phyloP scores from a whole-genome alignment of 805 yeast genomes.

The Yamadazyma insecticola region DNA sequence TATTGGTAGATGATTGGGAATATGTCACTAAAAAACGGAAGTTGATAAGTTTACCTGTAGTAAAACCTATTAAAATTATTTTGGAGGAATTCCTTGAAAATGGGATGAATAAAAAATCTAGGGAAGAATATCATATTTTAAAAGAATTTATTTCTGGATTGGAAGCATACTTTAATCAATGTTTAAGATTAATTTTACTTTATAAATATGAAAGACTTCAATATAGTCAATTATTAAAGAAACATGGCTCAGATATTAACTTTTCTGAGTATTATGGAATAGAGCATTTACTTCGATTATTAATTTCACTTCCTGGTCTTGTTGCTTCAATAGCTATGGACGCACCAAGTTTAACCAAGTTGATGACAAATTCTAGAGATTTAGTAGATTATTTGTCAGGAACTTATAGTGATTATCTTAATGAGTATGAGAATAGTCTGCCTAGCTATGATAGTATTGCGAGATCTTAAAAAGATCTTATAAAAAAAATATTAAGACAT shows the following conservation, averaged over 20 bases:
- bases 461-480: constrained; percentile 12
- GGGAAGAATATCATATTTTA: constrained; percentile 30
- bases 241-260: constrained; percentile 13
- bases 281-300: constrained; percentile 74
- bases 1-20: constrained; percentile 93
- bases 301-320: constrained; percentile 79
- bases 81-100: constrained; percentile 44
- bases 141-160: constrained; percentile 72
- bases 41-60: constrained; percentile 61
- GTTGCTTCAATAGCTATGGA: constrained; percentile 79
- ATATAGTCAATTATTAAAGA: constrained; percentile 47
- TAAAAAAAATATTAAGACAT: no score
- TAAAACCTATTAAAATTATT: constrained; percentile 48
- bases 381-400: constrained; percentile 50
- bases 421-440: constrained; percentile 33
- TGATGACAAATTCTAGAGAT: constrained; percentile 51
- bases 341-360: constrained; percentile 54
- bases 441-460: constrained; percentile 39
- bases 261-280: constrained; percentile 59
- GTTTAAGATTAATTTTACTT: constrained; percentile 62
- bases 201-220: constrained; percentile 79
- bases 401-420: constrained; percentile 30
- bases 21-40: constrained; percentile 74
- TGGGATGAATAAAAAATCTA: neutral
- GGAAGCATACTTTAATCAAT: constrained; percentile 65